Conservation (phyloP, 1,284 basidiomycete species). For the Cerioporus squamosus region DNA sequence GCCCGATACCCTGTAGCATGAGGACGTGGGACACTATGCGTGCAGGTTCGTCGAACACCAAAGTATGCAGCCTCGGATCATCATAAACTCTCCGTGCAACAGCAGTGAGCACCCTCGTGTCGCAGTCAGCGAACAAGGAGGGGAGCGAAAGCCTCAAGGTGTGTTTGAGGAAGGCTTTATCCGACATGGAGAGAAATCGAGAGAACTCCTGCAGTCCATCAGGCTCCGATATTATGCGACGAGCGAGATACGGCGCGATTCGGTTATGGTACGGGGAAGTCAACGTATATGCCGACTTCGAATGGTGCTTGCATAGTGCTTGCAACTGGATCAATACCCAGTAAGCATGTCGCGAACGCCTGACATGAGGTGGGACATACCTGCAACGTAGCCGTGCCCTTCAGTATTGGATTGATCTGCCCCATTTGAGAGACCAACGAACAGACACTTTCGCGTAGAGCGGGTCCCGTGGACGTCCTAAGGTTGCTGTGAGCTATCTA, state of each 20-base stretch:
- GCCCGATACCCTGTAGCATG: conserved; percentile 55
- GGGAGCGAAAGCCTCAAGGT: conserved; percentile 76
- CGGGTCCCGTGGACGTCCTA: conserved; percentile 54
- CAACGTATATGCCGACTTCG: conserved; percentile 73
- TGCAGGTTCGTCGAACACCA: conserved; percentile 67
- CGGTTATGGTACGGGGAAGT: conserved; percentile 72
- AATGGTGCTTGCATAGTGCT: conserved; percentile 56
- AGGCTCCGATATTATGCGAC: conserved; percentile 62
- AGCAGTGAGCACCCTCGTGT: conserved; percentile 46
- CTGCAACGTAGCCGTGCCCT: conserved; percentile 73
- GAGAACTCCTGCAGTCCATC: conserved; percentile 64
- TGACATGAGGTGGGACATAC: conserved; percentile 41
- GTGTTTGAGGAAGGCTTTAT: conserved; percentile 68
- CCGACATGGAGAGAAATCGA: conserved; percentile 59
- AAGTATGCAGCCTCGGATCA: conserved; percentile 48
- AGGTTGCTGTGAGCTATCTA: background rate
- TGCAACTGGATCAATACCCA: conserved; percentile 51
- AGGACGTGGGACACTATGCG: conserved; percentile 78
- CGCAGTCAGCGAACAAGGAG: conserved; percentile 65
- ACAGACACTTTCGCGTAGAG: conserved; percentile 65
- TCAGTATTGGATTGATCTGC: conserved; percentile 66
- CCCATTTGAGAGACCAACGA: conserved; percentile 75
- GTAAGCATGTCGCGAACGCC: background rate
- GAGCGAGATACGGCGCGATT: conserved; percentile 71
- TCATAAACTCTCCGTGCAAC: conserved; percentile 47